phyloP scores from a whole-genome alignment of 768 basidiomycete genomes.

The Asterophora parasitica region DNA sequence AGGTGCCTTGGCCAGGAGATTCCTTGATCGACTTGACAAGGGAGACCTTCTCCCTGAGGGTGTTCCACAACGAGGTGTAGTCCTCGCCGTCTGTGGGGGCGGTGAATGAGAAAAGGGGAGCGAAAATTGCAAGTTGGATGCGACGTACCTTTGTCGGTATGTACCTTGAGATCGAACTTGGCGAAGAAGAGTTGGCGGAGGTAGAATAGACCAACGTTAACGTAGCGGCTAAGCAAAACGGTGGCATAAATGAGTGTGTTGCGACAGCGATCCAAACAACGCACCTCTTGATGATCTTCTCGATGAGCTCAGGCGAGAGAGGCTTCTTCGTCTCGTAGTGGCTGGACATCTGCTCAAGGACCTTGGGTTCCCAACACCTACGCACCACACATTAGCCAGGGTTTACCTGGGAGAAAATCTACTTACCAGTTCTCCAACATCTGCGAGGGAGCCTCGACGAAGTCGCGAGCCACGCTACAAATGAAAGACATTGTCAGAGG shows the following conservation, averaged over 20 bases:
- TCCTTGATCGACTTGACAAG: conserved; percentile 58
- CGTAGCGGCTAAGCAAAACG: conserved; percentile 52
- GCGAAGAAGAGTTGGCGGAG: conserved; percentile 84
- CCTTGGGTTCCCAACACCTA: conserved; percentile 80
- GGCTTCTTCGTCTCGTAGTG: conserved; percentile 75
- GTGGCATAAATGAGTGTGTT: background rate
- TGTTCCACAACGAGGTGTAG: conserved; percentile 78
- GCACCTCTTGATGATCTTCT: conserved; percentile 76
- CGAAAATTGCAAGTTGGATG: background rate
- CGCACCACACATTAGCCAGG: background rate
- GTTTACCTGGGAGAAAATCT: background rate
- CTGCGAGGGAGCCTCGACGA: conserved; percentile 87
- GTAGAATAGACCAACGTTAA: conserved; percentile 79
- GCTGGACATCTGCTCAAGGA: conserved; percentile 72
- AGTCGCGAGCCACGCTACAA: conserved; percentile 64
- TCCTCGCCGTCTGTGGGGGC: conserved; percentile 47
- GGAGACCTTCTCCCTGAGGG: conserved; percentile 62
- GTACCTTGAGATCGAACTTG: conserved; percentile 71
- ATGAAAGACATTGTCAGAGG: background rate
- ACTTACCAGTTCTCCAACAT: conserved; percentile 87
- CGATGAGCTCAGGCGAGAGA: conserved; percentile 66
- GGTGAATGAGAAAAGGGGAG: background rate
- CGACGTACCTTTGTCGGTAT: conserved; percentile 55
- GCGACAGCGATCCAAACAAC: conserved; percentile 2
- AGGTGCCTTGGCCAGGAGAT: conserved; percentile 67